Base-by-base conservation (phyloP, 176 grass and related monocot genomes). In the Zizania latifolia region DNA sequence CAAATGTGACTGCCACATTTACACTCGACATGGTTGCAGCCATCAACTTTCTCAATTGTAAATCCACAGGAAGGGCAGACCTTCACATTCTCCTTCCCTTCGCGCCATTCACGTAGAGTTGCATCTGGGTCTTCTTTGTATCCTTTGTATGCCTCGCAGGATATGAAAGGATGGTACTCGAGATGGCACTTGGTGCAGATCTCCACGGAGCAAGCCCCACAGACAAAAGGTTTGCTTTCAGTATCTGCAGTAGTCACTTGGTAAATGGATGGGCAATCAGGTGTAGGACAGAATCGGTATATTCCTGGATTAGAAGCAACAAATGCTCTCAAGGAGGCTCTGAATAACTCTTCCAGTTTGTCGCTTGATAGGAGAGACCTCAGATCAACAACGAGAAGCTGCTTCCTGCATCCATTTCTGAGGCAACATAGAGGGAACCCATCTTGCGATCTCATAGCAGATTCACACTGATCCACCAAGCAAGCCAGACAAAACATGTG, bases 11-110 rank as follows among this genome's bases (percentile, higher is more conserved):
- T 75, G 72, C 85, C 88, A 35, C 91, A 94, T 79, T 38, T 92
- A 68, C 95, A 98, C 53, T 85, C 86, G 22, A 98, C 64, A 81
- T 98, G 95, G 73, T 98, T 81, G 84, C 95, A 98, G 11, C 95
- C 91, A 4, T 92, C 95, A 30, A 71, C 38, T 71, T 98, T 98
- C 82, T 98, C 95, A 54, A 98, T 92, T 27, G 89, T 89, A 58
- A 81, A 89, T 61, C 89, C 58, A 76, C 94, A 92, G 23, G 83
- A 69, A 51, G 91, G 89, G 59, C 91, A 98, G 71, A 40, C 71
- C 77, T 91, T 92, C 32, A 94, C 89, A 37, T 98, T 91, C n/a
- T 85, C 81, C 78, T 80, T 98, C 44, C 91, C 89, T 65, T 76
- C 87, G 76, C 86, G 78, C 94, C 94, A 94, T 44, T 94, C 81